Evolutionary conservation across 805 yeast genomes (phyloP), one percentile per base, ranked within the genome.

Genomic region (Priceomyces carsonii): DNA sequence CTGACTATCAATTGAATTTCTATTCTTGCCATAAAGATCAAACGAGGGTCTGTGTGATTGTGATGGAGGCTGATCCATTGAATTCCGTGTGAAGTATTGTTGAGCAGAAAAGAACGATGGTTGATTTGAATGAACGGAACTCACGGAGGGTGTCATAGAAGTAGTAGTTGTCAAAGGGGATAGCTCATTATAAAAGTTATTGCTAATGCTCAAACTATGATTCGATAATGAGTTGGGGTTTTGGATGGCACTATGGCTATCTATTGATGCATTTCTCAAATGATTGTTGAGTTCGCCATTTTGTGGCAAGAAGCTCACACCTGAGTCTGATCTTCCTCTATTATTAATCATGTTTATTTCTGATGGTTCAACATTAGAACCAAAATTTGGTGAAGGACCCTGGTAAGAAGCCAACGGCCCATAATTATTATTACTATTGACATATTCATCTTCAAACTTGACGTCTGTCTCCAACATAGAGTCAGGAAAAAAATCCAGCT

Each of bases 81-180:
- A 66, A 33, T 55, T 59, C 18, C 72, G 50, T 3, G 59, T 46
- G 26, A 67, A 47, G 47, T 55, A 63, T 41, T 67, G 74, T 23
- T 66, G 66, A 4, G 74, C 73, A 1, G 69, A 62, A 40, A 67
- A 64, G 38, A 65, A 68, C 3, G 71, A 65, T 5, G 66, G 71
- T 36, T 67, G 74, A 3, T 63, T 53, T 26, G 69, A 66, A 38
- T 67, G 72, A 10, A 66, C 43, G 2, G 71, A 65, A 18, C 59
- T 54, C 2, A 64, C 52, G 8, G 71, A 66, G 1, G 69, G 72
- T 0, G 72, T 63, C 28, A 63, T 54, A 3, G 71, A 65, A 0
- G 73, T 66, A 8, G 71, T 63, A 4, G 74, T 67, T 6, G 74
- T 66, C 36, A 66, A 43, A 4, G 74, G 74, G 19, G 68, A 61